These are phyloP conservation scores for Teratosphaeria zuluensis DNA, from an alignment of 2,329 filamentous ascomycete genomes.

Conservation along the genomic window DNA sequence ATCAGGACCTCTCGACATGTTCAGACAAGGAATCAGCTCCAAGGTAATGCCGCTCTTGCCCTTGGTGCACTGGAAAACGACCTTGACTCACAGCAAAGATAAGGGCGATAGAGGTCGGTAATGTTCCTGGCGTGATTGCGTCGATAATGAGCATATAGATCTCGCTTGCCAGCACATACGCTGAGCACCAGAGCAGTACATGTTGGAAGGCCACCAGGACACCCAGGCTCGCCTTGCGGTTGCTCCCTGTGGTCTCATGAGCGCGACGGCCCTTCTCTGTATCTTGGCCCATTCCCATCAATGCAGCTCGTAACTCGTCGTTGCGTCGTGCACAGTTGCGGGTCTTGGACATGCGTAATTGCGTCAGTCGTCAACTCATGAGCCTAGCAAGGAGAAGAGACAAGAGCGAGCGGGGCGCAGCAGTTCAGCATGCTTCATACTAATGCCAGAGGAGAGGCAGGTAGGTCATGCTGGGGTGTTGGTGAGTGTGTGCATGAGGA, in stretches of 20 bases:
- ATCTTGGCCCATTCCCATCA: background rate
- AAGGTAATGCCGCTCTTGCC: too few species aligned
- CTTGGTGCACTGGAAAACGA: background rate
- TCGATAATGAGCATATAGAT: constrained; percentile 13
- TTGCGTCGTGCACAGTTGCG: constrained; percentile 2
- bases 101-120: constrained; percentile 12
- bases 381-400: background rate
- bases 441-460: background rate
- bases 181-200: constrained; percentile 14
- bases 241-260: background rate
- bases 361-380: background rate
- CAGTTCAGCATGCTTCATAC: background rate
- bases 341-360: background rate
- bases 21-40: background rate
- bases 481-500: background rate
- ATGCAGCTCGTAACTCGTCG: background rate
- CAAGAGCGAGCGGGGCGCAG: background rate
- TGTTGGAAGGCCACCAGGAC: constrained; percentile 17
- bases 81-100: constrained; percentile 4
- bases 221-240: constrained; percentile 4
- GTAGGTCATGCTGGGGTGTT: background rate
- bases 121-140: constrained; percentile 8
- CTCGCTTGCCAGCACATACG: constrained; percentile 17
- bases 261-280: background rate
- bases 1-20: background rate